These are phyloP conservation scores for Cystofilobasidium ferigula DNA, from an alignment of 768 basidiomycete species.

Conservation along the genomic window DNA sequence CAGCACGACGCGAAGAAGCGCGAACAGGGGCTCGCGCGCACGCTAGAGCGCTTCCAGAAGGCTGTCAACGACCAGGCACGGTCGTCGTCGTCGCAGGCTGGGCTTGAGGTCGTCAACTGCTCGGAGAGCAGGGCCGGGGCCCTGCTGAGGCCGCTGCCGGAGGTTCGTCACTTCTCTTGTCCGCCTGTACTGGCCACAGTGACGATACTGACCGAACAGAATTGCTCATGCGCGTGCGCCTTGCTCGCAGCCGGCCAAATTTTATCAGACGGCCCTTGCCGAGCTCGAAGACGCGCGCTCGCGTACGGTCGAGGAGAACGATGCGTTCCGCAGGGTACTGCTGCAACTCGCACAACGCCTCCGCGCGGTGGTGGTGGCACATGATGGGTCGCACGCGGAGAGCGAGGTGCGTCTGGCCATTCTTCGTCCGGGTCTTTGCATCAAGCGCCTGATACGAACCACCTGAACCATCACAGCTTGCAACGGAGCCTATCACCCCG, in stretches of 20 bases:
- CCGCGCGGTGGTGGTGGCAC: conserved; percentile 41
- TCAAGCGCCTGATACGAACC: no score
- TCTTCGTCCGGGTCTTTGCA: no score
- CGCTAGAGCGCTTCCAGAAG: conserved; percentile 63
- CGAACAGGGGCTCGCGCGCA: conserved; percentile 66
- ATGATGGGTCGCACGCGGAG: background rate
- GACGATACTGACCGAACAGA: background rate
- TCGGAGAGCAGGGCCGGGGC: conserved; percentile 1
- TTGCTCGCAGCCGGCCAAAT: conserved; percentile 45
- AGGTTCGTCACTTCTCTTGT: conserved; percentile 30
- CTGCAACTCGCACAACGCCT: conserved; percentile 57
- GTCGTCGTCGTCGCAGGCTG: conserved; percentile 45
- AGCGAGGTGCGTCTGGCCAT: background rate
- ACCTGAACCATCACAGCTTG: no score
- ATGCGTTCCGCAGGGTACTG: conserved; percentile 50
- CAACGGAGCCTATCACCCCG: conserved; percentile 45
- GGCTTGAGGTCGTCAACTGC: conserved; percentile 42
- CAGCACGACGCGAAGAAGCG: conserved; percentile 64
- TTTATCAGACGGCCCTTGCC: conserved; percentile 57
- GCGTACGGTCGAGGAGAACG: conserved; percentile 56
- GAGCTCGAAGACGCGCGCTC: conserved; percentile 59
- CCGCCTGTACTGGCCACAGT: conserved; percentile 38
- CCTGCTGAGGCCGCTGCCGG: background rate
- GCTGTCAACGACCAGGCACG: conserved; percentile 58
- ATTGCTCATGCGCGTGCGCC: no score